A percentile compares a stretch with the other conserved stretches of the same genome.
Evolutionary conservation across 2,329 filamentous ascomycete species (phyloP).

Genomic region (Nemania sp.): DNA sequence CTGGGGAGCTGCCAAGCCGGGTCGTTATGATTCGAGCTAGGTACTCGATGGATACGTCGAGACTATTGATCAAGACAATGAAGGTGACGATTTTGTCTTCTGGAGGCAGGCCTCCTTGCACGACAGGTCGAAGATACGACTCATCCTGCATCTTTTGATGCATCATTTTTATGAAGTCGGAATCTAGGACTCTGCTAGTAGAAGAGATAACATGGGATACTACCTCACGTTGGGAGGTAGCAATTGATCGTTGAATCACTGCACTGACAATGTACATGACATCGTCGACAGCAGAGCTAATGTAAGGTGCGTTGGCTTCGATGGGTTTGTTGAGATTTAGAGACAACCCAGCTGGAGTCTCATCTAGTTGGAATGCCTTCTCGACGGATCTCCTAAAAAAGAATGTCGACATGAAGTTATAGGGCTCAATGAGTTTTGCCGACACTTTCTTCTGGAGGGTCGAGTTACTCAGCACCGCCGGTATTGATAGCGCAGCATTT

Average conservation of each 20-base stretch:
- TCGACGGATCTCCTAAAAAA: conserved; percentile 96
- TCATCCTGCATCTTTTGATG: conserved; percentile 98
- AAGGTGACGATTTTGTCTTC: conserved; percentile 90
- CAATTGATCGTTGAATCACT: conserved; percentile 82
- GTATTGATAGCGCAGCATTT: conserved; percentile 65
- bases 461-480: conserved; percentile 76
- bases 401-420: conserved; percentile 92
- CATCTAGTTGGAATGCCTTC: conserved; percentile 96
- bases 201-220: conserved; percentile 78
- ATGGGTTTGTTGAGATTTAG: conserved; percentile 74
- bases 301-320: conserved; percentile 81
- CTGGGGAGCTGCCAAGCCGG: conserved; percentile 57
- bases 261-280: conserved; percentile 99
- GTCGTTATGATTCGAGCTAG: conserved; percentile 80
- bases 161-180: conserved; percentile 95
- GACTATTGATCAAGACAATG: conserved; percentile 91
- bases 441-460: conserved; percentile 79
- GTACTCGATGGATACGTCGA: conserved; percentile 92
- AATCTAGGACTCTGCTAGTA: conserved; percentile 77
- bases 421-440: conserved; percentile 74
- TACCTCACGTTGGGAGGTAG: conserved; percentile 81
- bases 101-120: conserved; percentile 81
- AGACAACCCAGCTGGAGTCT: conserved; percentile 78
- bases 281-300: conserved; percentile 94
- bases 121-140: conserved; percentile 79